A percentile compares a stretch with the other conserved stretches of the same genome.
Evolutionary conservation across 352 stramenopile species (phyloP).

Genomic region (Pythium scleroteichum): DNA sequence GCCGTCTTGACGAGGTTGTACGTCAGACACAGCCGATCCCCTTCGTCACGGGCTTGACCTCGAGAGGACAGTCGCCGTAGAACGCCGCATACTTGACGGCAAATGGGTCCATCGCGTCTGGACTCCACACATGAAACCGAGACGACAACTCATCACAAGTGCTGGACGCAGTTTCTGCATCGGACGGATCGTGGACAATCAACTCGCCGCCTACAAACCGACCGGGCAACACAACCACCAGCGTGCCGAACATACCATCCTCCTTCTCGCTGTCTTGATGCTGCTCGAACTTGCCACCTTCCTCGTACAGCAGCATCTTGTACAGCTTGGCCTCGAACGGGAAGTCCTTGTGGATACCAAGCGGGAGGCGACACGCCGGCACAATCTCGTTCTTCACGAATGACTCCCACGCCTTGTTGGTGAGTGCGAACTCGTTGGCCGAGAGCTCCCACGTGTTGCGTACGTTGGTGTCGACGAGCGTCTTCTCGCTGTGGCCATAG

Average conservation of each 20-base stretch:
- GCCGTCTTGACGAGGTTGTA: too few relatives aligned
- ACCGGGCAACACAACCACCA: constrained; percentile 41
- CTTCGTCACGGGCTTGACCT: too few relatives aligned
- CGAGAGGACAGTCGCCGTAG: too few relatives aligned
- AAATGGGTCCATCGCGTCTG: not conserved
- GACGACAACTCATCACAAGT: too few relatives aligned
- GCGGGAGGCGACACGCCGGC: not conserved
- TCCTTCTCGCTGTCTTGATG: constrained; percentile 47
- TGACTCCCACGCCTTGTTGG: constrained; percentile 4
- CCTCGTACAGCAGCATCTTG: constrained; percentile 44
- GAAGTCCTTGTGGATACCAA: constrained; percentile 5
- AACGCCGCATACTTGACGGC: constrained; percentile 27
- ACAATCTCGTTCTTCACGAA: constrained; percentile 7
- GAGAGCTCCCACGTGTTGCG: constrained; percentile 20
- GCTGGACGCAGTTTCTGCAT: not conserved
- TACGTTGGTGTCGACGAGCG: constrained; percentile 8
- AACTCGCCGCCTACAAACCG: constrained; percentile 23
- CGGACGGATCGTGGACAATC: not conserved
- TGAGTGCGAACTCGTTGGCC: not conserved
- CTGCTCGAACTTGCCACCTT: constrained; percentile 33
- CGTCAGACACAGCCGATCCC: too few relatives aligned
- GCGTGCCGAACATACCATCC: constrained; percentile 43
- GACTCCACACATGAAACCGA: constrained; percentile 16
- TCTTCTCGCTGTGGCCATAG: constrained; percentile 1
- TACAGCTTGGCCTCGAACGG: constrained; percentile 23